Base-by-base conservation (phyloP, 2,329 filamentous ascomycete species). In the Botrytis aclada region DNA sequence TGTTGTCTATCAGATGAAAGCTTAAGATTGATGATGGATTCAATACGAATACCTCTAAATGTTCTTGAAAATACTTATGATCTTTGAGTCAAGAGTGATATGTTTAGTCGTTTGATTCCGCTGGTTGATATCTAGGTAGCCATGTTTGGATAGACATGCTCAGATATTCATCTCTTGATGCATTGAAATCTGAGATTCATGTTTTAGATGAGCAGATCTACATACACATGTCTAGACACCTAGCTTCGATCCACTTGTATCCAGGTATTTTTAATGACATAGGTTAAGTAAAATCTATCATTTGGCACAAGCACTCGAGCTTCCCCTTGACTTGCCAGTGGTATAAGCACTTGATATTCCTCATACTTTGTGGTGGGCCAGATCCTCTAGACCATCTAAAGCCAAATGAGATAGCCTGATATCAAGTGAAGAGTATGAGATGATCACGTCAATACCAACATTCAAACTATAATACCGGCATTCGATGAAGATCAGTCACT, bases 1-100 rank as follows among this genome's bases (percentile, higher is more conserved):
- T 45, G 34, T 66, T 54, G 45, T 64, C 61, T 64, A 45, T 45
- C 61, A 64, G 61, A 64, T 64, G 61, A 45, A 32, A 43, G n/a
- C 43, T 61, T 37, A 22, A 43, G n/a, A 63, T 61, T 34, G 58
- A 32, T n/a, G 6, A 14, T 60, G 56, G 29, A 32, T 20, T n/a
- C 6, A 16, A 29, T 32, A 56, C 14, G 29, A 56, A n/a, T 61
- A 29, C 51, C 18, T 56, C 51, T 56, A 9, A 29, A 29, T 18
- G 8, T 56, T 32, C n/a, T 18, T 29, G 25, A 18, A 18, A 29
- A 54, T 29, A 9, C 51, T 54, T 29, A 2, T 56, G 22, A 25
- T 47, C n/a, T 56, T 18, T 29, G 16, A 18, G 32, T 54, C 4
- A 29, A 56, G n/a, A 18, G 14, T 29, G 3, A 29, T 56, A 54